phyloP scores from a whole-genome alignment of 139 green algal species.

The Choricystis sp. region DNA sequence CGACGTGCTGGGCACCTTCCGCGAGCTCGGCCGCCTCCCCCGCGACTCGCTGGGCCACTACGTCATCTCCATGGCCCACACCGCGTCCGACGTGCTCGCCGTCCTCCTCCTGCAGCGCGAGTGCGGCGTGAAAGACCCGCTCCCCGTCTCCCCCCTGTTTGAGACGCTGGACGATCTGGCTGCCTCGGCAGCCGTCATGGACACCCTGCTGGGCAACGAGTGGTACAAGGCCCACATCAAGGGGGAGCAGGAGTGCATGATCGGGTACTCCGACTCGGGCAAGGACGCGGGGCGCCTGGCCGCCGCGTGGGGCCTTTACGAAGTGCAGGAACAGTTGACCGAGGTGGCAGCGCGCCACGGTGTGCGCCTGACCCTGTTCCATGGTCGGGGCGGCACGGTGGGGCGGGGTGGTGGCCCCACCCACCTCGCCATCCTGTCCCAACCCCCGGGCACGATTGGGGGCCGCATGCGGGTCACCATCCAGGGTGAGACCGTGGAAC shows the following conservation, averaged over 20 bases:
- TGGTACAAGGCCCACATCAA: slow-evolving; percentile 47
- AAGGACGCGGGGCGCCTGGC: slow-evolving; percentile 91
- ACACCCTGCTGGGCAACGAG: slow-evolving; percentile 32
- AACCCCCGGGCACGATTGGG: slow-evolving; percentile 75
- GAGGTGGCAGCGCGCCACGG: slow-evolving; percentile 19
- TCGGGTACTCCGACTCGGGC: slow-evolving; percentile 91
- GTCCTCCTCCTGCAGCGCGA: slow-evolving; percentile 86
- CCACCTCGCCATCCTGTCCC: slow-evolving; percentile 83
- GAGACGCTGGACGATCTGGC: slow-evolving; percentile 85
- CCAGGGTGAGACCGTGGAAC: slow-evolving; percentile 68
- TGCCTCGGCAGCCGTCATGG: slow-evolving; percentile 37
- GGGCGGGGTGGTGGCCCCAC: slow-evolving; percentile 85
- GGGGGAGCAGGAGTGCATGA: slow-evolving; percentile 65
- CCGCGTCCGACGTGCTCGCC: slow-evolving; percentile 74
- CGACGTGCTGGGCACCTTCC: slow-evolving; percentile 78
- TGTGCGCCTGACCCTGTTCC: slow-evolving; percentile 88
- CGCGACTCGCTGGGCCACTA: slow-evolving; percentile 68
- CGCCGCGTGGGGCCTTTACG: slow-evolving; percentile 81
- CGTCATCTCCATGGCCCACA: slow-evolving; percentile 86
- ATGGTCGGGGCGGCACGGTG: slow-evolving; percentile 86
- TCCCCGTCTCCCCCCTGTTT: slow-evolving; percentile 90
- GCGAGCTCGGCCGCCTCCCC: slow-evolving; percentile 32
- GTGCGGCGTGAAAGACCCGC: slow-evolving; percentile 11
- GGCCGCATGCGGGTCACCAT: slow-evolving; percentile 83
- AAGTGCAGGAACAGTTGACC: slow-evolving; percentile 35